These are phyloP conservation scores for Pseudogymnoascus verrucosus DNA, from an alignment of 2,329 filamentous ascomycete genomes.

Conservation along the genomic window DNA sequence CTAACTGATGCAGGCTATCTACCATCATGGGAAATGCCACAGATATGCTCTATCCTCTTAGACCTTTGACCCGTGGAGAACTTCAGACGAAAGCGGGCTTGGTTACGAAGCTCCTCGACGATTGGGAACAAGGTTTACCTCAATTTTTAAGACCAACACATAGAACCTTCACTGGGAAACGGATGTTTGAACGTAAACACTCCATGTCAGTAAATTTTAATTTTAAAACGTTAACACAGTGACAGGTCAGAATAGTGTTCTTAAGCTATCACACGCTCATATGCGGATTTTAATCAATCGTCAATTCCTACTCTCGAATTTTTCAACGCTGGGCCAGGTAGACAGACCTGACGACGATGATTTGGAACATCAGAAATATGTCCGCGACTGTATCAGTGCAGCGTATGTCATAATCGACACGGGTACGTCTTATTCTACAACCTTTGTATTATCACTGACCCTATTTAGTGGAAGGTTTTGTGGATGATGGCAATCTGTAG, in stretches of 20 bases:
- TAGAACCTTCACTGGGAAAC: neutral
- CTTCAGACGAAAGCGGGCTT: slow-evolving; percentile 32
- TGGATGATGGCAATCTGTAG: slow-evolving; percentile 22
- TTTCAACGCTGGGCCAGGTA: slow-evolving; percentile 28
- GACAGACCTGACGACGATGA: slow-evolving; percentile 20
- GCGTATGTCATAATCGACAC: slow-evolving; percentile 37
- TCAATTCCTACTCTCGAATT: slow-evolving; percentile 41
- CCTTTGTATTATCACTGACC: neutral
- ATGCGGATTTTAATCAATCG: slow-evolving; percentile 49
- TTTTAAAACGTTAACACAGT: slow-evolving; percentile 36
- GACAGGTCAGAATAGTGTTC: slow-evolving; percentile 41
- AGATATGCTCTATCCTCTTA: slow-evolving; percentile 34
- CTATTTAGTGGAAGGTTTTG: neutral
- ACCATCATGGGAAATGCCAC: slow-evolving; percentile 33
- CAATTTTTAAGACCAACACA: slow-evolving; percentile 20
- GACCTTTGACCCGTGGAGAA: slow-evolving; percentile 26
- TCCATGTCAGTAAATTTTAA: slow-evolving; percentile 36
- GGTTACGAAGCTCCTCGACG: slow-evolving; percentile 32
- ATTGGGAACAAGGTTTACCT: slow-evolving; percentile 35
- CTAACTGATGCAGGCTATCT: slow-evolving; percentile 25
- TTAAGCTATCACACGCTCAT: slow-evolving; percentile 47
- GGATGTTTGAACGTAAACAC: slow-evolving; percentile 29
- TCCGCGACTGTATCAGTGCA: slow-evolving; percentile 39
- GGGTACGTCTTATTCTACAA: slow-evolving; percentile 28
- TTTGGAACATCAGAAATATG: slow-evolving; percentile 24